Evolutionary conservation across 495 filamentous ascomycete genomes (phyloP), one percentile per base, ranked within the genome.

Genomic region (Trichoderma reesei): DNA sequence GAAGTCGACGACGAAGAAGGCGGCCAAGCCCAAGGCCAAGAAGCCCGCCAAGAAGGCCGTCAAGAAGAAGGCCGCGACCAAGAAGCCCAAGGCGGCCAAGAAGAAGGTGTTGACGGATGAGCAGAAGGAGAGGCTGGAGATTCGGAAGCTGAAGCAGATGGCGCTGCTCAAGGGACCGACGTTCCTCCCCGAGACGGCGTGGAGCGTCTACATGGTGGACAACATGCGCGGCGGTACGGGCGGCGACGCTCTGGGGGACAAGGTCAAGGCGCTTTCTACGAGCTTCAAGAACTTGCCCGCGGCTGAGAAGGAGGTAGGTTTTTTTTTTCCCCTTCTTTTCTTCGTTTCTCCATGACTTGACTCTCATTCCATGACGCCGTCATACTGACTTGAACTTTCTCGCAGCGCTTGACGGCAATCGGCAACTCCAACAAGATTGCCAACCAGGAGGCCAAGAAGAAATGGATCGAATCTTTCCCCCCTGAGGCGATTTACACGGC

Each of bases 401-500:
- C 13, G 11, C 36, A 61, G 59, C 59, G 59, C 20, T n/a, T 61
- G 59, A 18, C 59, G 8, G 1, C 72, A 73, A 68, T 79, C 38
- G 83, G 80, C 41, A 74, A 74, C 36, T 66, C 81, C 64, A 84
- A 82, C 68, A 79, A 71, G 41, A 69, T 77, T 26, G 68, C 70
- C 9, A 82, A 81, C 62, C 65, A 69, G 3, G 76, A 78, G 20
- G 70, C 72, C 0, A 81, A 82, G 66, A 76, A 79, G 38, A 67
- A 78, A 36, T 95, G 87, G 87, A 67, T 92, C 37, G 70, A 82
- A 37, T 74, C 72, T 5, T 74, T 88, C 68, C 80, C 85, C 6
- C 80, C 82, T 2, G 65, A 74, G 5, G 72, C 85, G 65, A 89
- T 92, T 62, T 67, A 74, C 44, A 66, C 75, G 2, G 89, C 90